Percentiles rank a stretch among this genome's conserved stretches.
phyloP scores from a whole-genome alignment of 768 basidiomycete species.

The Kwoniella sp. region DNA sequence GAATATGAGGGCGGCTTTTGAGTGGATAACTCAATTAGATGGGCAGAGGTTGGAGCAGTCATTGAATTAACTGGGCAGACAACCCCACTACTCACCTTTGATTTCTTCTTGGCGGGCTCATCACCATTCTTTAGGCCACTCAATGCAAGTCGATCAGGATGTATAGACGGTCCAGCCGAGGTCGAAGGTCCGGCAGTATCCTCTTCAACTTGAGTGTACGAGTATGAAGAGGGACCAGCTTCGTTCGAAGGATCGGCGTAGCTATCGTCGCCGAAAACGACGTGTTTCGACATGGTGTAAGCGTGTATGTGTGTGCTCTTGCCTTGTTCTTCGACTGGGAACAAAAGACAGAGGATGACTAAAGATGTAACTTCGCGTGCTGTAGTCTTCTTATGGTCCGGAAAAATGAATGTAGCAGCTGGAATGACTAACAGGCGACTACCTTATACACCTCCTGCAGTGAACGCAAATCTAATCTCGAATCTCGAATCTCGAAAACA shows the following conservation, averaged over 20 bases:
- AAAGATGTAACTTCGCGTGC: too few relatives aligned
- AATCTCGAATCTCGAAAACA: slow-evolving; percentile 3
- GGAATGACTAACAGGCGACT: too few relatives aligned
- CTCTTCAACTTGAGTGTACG: background rate
- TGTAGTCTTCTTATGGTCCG: too few relatives aligned
- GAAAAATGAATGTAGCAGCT: too few relatives aligned
- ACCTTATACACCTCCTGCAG: background rate
- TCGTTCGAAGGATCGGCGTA: background rate
- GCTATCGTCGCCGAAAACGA: slow-evolving; percentile 8
- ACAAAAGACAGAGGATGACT: too few relatives aligned
- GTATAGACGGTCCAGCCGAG: slow-evolving; percentile 20
- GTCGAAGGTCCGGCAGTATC: slow-evolving; percentile 7
- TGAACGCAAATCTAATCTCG: slow-evolving; percentile 1
- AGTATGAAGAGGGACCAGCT: slow-evolving; percentile 11
- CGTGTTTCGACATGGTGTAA: slow-evolving; percentile 6
- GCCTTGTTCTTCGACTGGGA: too few relatives aligned
- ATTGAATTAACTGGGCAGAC: too few relatives aligned
- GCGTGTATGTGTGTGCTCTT: too few relatives aligned
- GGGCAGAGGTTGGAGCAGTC: too few relatives aligned
- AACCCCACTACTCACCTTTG: slow-evolving; percentile 30
- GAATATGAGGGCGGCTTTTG: too few relatives aligned
- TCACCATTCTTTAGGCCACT: slow-evolving; percentile 1
- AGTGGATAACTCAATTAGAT: too few relatives aligned
- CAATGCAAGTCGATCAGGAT: slow-evolving; percentile 22
- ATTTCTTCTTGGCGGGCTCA: slow-evolving; percentile 16